Conservation (phyloP, 768 basidiomycete genomes). For the Paxillus rubicundulus region DNA sequence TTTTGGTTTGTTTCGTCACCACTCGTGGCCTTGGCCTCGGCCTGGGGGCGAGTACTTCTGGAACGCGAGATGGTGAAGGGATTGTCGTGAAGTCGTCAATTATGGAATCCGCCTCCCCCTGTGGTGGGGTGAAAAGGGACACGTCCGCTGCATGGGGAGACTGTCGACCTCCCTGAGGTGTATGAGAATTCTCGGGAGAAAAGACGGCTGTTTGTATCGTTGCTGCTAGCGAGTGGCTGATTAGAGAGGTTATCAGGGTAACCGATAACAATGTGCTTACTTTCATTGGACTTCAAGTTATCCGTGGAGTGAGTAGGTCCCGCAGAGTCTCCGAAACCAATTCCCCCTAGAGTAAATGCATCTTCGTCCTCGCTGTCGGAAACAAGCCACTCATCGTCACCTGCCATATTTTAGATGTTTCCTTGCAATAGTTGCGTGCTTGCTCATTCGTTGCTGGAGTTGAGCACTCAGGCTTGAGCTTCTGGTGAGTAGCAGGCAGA, state of each 20-base stretch:
- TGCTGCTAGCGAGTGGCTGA: constrained; percentile 8
- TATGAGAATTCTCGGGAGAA: constrained; percentile 11
- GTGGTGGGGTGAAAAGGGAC: constrained; percentile 31
- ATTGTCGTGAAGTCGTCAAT: constrained; percentile 16
- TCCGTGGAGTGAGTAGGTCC: not conserved
- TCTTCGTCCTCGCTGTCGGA: constrained; percentile 48
- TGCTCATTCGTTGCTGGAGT: constrained; percentile 1
- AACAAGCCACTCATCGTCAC: constrained; percentile 41
- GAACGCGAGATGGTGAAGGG: constrained; percentile 5
- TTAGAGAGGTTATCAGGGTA: not conserved
- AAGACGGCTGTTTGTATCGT: constrained; percentile 21
- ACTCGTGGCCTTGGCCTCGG: constrained; percentile 35
- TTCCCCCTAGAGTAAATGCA: not conserved
- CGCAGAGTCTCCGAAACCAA: not conserved
- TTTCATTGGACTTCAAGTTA: not conserved
- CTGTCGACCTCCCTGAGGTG: constrained; percentile 10
- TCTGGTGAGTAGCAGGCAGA: too few relatives aligned
- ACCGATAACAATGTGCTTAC: constrained; percentile 5
- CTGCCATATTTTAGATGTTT: constrained; percentile 3
- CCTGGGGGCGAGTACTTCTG: constrained; percentile 1
- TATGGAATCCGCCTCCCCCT: not conserved
- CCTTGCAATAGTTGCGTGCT: not conserved
- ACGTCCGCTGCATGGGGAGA: constrained; percentile 4
- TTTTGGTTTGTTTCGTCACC: constrained; percentile 17
- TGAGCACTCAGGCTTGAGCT: constrained; percentile 8